phyloP scores from a whole-genome alignment of 1,284 basidiomycete genomes.

The Irpex sp. region DNA sequence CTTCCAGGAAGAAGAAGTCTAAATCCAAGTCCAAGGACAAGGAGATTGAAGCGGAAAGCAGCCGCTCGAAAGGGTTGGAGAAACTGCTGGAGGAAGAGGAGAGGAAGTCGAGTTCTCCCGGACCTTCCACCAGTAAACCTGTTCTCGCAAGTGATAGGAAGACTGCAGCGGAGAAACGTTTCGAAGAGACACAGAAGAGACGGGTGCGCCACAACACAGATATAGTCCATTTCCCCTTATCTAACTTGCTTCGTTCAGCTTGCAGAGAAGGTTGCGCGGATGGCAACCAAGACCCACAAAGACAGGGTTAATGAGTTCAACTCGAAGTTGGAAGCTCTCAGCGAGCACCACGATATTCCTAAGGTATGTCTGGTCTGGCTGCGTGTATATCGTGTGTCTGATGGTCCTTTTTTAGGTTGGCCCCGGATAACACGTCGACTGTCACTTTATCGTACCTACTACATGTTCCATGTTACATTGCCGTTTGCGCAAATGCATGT shows the following conservation, averaged over 20 bases:
- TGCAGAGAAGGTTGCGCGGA: constrained; percentile 74
- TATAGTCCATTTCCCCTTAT: background rate
- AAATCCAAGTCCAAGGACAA: constrained; percentile 61
- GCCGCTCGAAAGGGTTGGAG: constrained; percentile 48
- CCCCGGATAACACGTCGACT: constrained; percentile 58
- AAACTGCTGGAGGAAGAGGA: constrained; percentile 42
- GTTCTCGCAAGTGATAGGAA: constrained; percentile 48
- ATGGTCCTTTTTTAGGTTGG: constrained; percentile 51
- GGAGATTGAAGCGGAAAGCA: constrained; percentile 34
- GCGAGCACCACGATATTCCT: constrained; percentile 92
- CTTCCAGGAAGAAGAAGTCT: constrained; percentile 79
- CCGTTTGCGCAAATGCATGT: background rate
- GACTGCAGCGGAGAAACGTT: constrained; percentile 89
- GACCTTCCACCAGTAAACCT: constrained; percentile 48
- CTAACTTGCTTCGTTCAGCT: constrained; percentile 45
- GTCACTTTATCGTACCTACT: constrained; percentile 2
- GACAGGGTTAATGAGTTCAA: constrained; percentile 95
- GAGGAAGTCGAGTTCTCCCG: constrained; percentile 38
- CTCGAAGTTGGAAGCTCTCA: constrained; percentile 80
- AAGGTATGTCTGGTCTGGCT: constrained; percentile 51
- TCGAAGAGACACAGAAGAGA: constrained; percentile 81
- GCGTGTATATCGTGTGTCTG: constrained; percentile 18
- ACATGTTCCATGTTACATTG: background rate
- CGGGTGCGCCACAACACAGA: constrained; percentile 55
- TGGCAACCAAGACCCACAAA: constrained; percentile 90